phyloP scores from a whole-genome alignment of 164 flowering plant genomes.

The Umbilicus rupestris region DNA sequence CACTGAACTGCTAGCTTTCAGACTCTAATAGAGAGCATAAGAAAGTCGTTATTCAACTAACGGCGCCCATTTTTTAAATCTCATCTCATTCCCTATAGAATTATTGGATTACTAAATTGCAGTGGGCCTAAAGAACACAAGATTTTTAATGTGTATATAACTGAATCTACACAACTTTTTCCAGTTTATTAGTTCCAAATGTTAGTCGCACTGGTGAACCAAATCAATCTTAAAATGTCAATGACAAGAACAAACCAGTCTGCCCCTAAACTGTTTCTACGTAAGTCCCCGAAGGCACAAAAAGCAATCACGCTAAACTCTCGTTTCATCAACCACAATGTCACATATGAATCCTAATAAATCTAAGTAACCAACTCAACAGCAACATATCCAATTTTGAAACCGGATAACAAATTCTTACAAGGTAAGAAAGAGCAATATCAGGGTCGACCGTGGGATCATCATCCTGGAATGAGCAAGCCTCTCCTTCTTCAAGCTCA shows the following conservation, averaged over 20 bases:
- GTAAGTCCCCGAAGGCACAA: too few species aligned
- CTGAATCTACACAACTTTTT: background rate
- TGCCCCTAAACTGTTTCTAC: too few species aligned
- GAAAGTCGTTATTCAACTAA: background rate
- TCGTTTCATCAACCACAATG: background rate
- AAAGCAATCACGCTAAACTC: too few species aligned
- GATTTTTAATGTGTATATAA: background rate
- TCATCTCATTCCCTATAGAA: background rate
- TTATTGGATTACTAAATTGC: background rate
- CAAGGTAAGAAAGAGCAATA: slow-evolving; percentile 46
- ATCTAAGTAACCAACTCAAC: too few species aligned
- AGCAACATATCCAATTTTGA: background rate
- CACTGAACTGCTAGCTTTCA: background rate
- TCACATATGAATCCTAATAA: background rate
- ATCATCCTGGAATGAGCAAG: slow-evolving; percentile 38
- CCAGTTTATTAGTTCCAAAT: background rate
- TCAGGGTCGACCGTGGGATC: slow-evolving; percentile 49
- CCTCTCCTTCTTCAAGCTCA: slow-evolving; percentile 97
- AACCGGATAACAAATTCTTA: slow-evolving; percentile 17
- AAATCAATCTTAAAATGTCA: too few species aligned
- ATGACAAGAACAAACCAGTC: too few species aligned
- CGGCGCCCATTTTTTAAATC: too few species aligned
- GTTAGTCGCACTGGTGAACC: background rate
- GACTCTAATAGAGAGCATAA: background rate
- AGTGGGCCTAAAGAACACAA: background rate